phyloP scores from a whole-genome alignment of 2,329 filamentous ascomycete species.

The Monosporascus sp. region DNA sequence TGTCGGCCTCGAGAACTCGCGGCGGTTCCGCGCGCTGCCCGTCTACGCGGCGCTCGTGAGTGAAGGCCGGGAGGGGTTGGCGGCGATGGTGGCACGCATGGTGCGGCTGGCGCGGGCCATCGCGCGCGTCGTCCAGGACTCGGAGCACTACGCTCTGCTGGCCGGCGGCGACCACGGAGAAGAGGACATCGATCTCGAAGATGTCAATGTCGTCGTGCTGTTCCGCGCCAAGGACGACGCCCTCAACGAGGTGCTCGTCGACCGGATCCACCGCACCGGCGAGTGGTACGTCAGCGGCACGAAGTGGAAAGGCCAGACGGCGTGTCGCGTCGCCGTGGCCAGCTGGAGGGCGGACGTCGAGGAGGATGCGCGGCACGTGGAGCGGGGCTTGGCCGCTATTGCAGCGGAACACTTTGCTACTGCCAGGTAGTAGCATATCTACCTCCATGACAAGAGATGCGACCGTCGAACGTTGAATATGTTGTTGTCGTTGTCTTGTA shows the following conservation, averaged over 20 bases:
- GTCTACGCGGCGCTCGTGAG: constrained; percentile 75
- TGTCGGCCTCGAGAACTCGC: constrained; percentile 84
- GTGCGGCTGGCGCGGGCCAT: constrained; percentile 64
- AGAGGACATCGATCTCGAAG: constrained; percentile 36
- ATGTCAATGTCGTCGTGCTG: constrained; percentile 66
- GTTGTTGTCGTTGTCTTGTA: no score
- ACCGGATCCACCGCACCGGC: constrained; percentile 65
- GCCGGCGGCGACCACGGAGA: constrained; percentile 36
- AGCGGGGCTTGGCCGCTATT: constrained; percentile 52
- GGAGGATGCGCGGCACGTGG: constrained; percentile 61
- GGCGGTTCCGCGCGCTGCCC: constrained; percentile 84
- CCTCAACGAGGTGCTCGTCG: constrained; percentile 62
- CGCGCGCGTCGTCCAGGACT: constrained; percentile 55
- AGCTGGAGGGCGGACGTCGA: constrained; percentile 75
- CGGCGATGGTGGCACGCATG: constrained; percentile 65
- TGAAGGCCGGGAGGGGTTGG: constrained; percentile 66
- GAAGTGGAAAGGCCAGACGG: constrained; percentile 65
- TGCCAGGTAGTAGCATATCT: neutral
- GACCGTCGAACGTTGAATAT: neutral
- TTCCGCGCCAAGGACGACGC: constrained; percentile 64
- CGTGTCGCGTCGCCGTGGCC: constrained; percentile 77
- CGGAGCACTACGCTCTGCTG: constrained; percentile 61
- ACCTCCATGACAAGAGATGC: neutral
- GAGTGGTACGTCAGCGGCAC: constrained; percentile 82
- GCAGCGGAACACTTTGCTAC: constrained; percentile 21